Conservation (phyloP, 2,329 filamentous ascomycete genomes). For the Microsporum audouinii region DNA sequence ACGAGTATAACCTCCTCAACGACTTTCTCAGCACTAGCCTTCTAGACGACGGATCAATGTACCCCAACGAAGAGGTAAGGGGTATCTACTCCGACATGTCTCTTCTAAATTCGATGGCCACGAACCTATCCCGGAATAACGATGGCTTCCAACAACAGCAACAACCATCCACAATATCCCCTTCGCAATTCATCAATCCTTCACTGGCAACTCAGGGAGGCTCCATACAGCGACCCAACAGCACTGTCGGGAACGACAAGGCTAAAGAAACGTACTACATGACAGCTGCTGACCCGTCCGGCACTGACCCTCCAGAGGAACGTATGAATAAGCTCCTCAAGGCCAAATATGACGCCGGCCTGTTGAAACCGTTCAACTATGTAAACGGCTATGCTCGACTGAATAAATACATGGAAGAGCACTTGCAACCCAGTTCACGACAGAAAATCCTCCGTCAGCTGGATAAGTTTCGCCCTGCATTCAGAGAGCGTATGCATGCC, state of each 20-base stretch:
- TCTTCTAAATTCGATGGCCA: constrained; percentile 34
- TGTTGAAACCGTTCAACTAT: constrained; percentile 96
- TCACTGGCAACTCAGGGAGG: constrained; percentile 34
- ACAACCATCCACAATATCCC: constrained; percentile 22
- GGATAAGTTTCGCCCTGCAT: constrained; percentile 87
- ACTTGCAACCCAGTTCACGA: constrained; percentile 70
- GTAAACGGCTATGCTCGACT: constrained; percentile 88
- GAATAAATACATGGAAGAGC: constrained; percentile 80
- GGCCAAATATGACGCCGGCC: constrained; percentile 90
- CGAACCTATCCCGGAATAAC: constrained; percentile 18
- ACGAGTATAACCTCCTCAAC: constrained; percentile 93
- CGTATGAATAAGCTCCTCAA: constrained; percentile 89
- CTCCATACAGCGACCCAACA: constrained; percentile 50
- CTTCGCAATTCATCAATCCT: constrained; percentile 16
- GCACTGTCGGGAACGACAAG: constrained; percentile 54
- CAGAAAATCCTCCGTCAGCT: constrained; percentile 87
- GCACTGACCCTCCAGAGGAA: constrained; percentile 75
- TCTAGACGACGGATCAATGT: constrained; percentile 67
- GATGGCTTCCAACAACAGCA: constrained; percentile 26
- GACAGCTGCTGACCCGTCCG: constrained; percentile 87
- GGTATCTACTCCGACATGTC: constrained; percentile 51
- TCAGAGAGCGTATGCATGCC: constrained; percentile 84
- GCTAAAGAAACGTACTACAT: constrained; percentile 79
- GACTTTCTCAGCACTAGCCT: constrained; percentile 90
- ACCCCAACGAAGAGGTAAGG: constrained; percentile 54